Conservation (phyloP, 2,329 filamentous ascomycete genomes). For the Drechmeria coniospora region DNA sequence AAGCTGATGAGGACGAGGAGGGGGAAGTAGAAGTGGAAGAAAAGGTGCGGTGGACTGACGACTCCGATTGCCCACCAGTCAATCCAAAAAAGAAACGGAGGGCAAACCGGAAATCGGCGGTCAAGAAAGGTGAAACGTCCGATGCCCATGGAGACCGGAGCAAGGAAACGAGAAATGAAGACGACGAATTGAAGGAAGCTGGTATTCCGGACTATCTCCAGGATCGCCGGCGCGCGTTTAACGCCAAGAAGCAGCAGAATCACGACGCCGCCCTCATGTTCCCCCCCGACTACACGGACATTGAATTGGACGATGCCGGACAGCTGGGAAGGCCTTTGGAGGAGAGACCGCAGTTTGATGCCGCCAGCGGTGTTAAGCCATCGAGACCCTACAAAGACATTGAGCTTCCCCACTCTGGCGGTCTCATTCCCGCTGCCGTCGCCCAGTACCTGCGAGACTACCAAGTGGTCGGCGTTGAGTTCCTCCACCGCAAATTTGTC, state of each 20-base stretch:
- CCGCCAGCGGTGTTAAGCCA: constrained; percentile 39
- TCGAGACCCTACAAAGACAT: constrained; percentile 62
- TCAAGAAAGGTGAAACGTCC: constrained; percentile 10
- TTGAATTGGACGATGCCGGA: constrained; percentile 47
- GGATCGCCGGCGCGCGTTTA: constrained; percentile 52
- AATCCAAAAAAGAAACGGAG: constrained; percentile 27
- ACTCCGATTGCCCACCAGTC: constrained; percentile 45
- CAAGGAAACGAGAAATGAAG: constrained; percentile 23
- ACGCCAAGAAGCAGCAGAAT: constrained; percentile 41
- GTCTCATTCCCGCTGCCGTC: constrained; percentile 73
- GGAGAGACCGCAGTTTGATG: constrained; percentile 55
- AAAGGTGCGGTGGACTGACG: constrained; percentile 40
- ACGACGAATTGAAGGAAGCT: constrained; percentile 31
- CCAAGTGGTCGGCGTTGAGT: constrained; percentile 70
- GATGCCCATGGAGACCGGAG: constrained; percentile 13
- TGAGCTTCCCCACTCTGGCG: constrained; percentile 56
- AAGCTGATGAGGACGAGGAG: too few species aligned
- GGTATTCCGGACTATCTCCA: constrained; percentile 61
- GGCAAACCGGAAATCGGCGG: constrained; percentile 14
- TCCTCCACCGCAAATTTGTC: constrained; percentile 78
- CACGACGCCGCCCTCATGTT: constrained; percentile 56
- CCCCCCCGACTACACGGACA: constrained; percentile 60
- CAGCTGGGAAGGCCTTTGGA: constrained; percentile 25
- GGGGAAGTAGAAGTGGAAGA: constrained; percentile 20
- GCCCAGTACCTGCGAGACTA: constrained; percentile 88